Evolutionary conservation across 1,139 yeast species (phyloP).

Genomic region (Debaryomyces singareniensis): DNA sequence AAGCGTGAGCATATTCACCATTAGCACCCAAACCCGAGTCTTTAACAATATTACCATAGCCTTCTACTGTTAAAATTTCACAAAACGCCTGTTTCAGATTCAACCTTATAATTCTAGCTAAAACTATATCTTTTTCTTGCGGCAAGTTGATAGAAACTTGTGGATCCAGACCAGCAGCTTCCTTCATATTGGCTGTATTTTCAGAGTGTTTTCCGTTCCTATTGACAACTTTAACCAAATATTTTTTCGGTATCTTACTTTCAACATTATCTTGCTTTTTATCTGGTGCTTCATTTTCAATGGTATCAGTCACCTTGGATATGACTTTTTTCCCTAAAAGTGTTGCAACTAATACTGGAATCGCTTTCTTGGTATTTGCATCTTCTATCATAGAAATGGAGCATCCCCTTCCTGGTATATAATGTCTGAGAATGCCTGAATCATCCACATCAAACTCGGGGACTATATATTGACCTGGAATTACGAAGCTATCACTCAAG

Average conservation of each 20-base stretch:
- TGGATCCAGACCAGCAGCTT: conserved; percentile 1
- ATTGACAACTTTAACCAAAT: conserved; percentile 26
- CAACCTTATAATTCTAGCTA: conserved; percentile 68
- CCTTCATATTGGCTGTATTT: neutral
- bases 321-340: conserved; percentile 53
- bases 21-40: conserved; percentile 67
- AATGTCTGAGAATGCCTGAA: conserved; percentile 15
- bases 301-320: conserved; percentile 13
- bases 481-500: conserved; percentile 26
- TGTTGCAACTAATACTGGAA: conserved; percentile 60
- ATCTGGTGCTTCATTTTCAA: conserved; percentile 11
- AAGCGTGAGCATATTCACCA: conserved; percentile 41
- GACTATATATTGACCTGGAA: conserved; percentile 69
- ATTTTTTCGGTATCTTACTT: conserved; percentile 5
- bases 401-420: conserved; percentile 35
- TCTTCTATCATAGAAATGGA: conserved; percentile 24
- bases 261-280: conserved; percentile 11
- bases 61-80: conserved; percentile 78
- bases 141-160: conserved; percentile 60
- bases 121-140: conserved; percentile 75
- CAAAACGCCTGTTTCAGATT: conserved; percentile 68
- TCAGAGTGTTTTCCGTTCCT: conserved; percentile 11
- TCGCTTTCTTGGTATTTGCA: conserved; percentile 13
- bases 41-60: conserved; percentile 47
- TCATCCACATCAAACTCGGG: conserved; percentile 28